Percentiles rank a stretch among this genome's conserved stretches.
Conservation (phyloP, 495 filamentous ascomycete genomes). For the Hyaloscypha finlandica region DNA sequence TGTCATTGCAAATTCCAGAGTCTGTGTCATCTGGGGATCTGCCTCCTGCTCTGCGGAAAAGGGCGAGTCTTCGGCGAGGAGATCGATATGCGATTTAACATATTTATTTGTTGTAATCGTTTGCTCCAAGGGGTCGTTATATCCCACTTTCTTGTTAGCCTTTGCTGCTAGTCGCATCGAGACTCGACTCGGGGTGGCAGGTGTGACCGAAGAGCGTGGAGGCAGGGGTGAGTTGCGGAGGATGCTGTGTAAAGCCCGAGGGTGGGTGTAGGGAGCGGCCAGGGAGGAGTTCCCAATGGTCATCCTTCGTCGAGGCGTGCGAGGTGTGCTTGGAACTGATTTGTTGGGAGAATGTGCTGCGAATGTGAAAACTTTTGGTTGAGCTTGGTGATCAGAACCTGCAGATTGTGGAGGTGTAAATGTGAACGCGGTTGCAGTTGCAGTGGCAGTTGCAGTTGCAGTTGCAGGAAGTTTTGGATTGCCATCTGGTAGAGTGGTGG, state of each 20-base stretch:
- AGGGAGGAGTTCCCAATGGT: constrained; percentile 34
- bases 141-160: constrained; percentile 48
- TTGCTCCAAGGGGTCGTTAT: constrained; percentile 53
- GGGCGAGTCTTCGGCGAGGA: constrained; percentile 53
- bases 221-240: constrained; percentile 74
- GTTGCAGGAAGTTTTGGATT: constrained; percentile 23
- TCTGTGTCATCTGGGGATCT: constrained; percentile 27
- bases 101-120: constrained; percentile 58
- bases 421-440: constrained; percentile 33
- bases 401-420: constrained; percentile 36
- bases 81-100: constrained; percentile 56
- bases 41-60: constrained; percentile 25
- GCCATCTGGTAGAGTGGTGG: constrained; percentile 10
- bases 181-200: constrained; percentile 47
- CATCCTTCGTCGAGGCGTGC: constrained; percentile 40
- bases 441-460: constrained; percentile 32
- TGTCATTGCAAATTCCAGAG: constrained; percentile 49
- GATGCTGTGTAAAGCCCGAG: constrained; percentile 69
- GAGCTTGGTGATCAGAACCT: constrained; percentile 20
- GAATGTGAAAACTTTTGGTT: constrained; percentile 27
- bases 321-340: constrained; percentile 36
- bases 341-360: constrained; percentile 18
- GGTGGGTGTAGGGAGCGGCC: constrained; percentile 60
- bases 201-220: constrained; percentile 45
- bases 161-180: constrained; percentile 50